Evolutionary conservation across 805 yeast species (phyloP).

Genomic region (Starmerella cellae): DNA sequence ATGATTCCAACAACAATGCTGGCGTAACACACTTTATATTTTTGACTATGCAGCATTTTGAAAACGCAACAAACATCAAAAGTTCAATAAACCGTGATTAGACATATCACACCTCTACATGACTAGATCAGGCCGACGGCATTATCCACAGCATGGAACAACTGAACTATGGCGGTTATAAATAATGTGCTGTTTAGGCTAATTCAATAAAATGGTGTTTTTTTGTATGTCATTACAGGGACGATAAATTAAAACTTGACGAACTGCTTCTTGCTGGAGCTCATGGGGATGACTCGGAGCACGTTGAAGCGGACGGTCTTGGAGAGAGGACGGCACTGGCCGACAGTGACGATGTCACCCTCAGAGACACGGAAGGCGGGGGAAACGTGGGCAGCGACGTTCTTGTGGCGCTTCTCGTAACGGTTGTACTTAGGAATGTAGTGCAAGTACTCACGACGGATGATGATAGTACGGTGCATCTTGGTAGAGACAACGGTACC

Average conservation of each 20-base stretch:
- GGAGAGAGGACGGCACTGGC: constrained; percentile 99
- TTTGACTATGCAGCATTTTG: too few species aligned
- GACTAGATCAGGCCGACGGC: too few species aligned
- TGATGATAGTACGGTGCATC: constrained; percentile 99
- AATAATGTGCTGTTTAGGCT: too few species aligned
- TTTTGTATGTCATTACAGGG: constrained; percentile 1
- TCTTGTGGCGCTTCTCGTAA: constrained; percentile 99
- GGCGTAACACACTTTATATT: too few species aligned
- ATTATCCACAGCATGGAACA: too few species aligned
- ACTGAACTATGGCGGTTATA: too few species aligned
- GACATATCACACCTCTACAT: too few species aligned
- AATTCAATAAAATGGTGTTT: neutral
- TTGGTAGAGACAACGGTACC: constrained; percentile 99
- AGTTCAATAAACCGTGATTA: too few species aligned
- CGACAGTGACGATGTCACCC: constrained; percentile 98
- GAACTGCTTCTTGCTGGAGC: constrained; percentile 81
- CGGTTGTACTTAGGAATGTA: constrained; percentile 99
- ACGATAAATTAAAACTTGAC: constrained; percentile 66
- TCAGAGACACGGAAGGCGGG: constrained; percentile 99
- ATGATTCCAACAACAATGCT: too few species aligned
- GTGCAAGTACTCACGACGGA: constrained; percentile 99
- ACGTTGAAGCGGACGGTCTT: constrained; percentile 99
- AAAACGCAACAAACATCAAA: too few species aligned
- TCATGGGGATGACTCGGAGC: constrained; percentile 82
- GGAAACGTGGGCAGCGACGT: constrained; percentile 98